phyloP scores from a whole-genome alignment of 2,329 filamentous ascomycete species.

The Dactylonectria macrodidyma region DNA sequence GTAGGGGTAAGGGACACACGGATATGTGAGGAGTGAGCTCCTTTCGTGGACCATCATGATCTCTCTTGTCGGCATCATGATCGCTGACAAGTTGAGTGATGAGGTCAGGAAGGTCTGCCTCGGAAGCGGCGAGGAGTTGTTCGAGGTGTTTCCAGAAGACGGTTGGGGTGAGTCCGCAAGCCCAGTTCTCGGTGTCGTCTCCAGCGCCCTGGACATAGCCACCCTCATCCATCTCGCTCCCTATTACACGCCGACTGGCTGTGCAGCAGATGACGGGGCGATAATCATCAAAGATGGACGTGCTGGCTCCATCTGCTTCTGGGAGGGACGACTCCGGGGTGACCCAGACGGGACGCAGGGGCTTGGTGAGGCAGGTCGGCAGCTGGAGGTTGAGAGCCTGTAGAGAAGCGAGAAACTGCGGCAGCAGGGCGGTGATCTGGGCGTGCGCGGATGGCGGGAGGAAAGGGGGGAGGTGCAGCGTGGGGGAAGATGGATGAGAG shows the following conservation, averaged over 20 bases:
- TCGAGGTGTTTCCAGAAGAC: conserved; percentile 84
- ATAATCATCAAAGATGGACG: conserved; percentile 68
- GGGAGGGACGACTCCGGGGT: conserved; percentile 75
- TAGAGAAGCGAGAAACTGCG: conserved; percentile 67
- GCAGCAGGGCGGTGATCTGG: conserved; percentile 78
- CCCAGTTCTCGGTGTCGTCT: conserved; percentile 96
- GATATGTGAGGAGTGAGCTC: conserved; percentile 56
- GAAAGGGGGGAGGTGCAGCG: conserved; percentile 79
- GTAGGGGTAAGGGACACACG: conserved; percentile 54
- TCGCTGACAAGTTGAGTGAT: conserved; percentile 62
- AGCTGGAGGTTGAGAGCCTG: conserved; percentile 72
- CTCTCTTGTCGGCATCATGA: conserved; percentile 33
- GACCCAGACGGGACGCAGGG: conserved; percentile 85
- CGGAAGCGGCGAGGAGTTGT: conserved; percentile 72
- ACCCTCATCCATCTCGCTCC: conserved; percentile 74
- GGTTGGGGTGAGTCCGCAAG: conserved; percentile 80
- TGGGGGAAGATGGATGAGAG: conserved; percentile 59
- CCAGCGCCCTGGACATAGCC: conserved; percentile 93
- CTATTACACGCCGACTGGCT: conserved; percentile 80
- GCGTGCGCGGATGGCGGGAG: conserved; percentile 80
- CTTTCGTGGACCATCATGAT: conserved; percentile 29
- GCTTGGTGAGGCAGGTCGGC: conserved; percentile 73
- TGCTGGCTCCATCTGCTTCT: conserved; percentile 43
- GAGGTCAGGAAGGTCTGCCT: conserved; percentile 72
- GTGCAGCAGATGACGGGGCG: conserved; percentile 88